Percentiles rank a stretch among this genome's conserved stretches.
phyloP scores from a whole-genome alignment of 2,329 filamentous ascomycete species.

The Pseudodiploospora longispora region DNA sequence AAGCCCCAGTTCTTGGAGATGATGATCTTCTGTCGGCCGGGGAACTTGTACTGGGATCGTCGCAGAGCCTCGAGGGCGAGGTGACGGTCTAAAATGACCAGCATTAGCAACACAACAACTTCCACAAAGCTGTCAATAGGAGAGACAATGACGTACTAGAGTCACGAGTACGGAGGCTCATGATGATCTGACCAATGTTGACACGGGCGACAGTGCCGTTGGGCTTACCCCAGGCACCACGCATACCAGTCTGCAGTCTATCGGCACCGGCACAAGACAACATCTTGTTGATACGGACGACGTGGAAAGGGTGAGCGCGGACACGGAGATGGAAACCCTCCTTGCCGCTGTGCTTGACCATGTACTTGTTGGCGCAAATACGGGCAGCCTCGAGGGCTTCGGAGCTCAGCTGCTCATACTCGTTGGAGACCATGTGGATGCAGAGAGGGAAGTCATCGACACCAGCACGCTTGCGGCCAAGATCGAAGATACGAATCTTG shows the following conservation, averaged over 20 bases:
- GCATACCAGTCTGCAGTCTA: slow-evolving; percentile 99
- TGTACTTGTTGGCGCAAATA: slow-evolving; percentile 99
- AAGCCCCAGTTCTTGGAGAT: slow-evolving; percentile 99
- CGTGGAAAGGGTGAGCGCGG: slow-evolving; percentile 97
- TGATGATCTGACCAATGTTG: slow-evolving; percentile 99
- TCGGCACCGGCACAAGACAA: slow-evolving; percentile 99
- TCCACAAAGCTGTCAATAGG: background rate
- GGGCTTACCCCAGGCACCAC: slow-evolving; percentile 99
- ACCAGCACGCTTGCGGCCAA: slow-evolving; percentile 95
- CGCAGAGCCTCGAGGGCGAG: slow-evolving; percentile 97
- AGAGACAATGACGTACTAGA: slow-evolving; percentile 51
- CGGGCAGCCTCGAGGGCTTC: slow-evolving; percentile 99
- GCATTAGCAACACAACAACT: slow-evolving; percentile 17
- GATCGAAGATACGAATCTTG: slow-evolving; percentile 95
- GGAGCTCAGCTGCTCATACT: slow-evolving; percentile 99
- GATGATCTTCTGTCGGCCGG: slow-evolving; percentile 99
- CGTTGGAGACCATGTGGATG: slow-evolving; percentile 99
- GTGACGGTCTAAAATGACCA: slow-evolving; percentile 57
- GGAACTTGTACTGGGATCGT: slow-evolving; percentile 99
- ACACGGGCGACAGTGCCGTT: slow-evolving; percentile 98
- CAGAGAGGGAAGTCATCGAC: slow-evolving; percentile 99
- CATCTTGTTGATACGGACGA: slow-evolving; percentile 99
- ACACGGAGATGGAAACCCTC: slow-evolving; percentile 67
- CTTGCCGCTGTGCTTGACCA: slow-evolving; percentile 65
- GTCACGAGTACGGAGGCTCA: slow-evolving; percentile 96